phyloP scores from a whole-genome alignment of 1,284 basidiomycete species.

The Ceratobasidium sp. region DNA sequence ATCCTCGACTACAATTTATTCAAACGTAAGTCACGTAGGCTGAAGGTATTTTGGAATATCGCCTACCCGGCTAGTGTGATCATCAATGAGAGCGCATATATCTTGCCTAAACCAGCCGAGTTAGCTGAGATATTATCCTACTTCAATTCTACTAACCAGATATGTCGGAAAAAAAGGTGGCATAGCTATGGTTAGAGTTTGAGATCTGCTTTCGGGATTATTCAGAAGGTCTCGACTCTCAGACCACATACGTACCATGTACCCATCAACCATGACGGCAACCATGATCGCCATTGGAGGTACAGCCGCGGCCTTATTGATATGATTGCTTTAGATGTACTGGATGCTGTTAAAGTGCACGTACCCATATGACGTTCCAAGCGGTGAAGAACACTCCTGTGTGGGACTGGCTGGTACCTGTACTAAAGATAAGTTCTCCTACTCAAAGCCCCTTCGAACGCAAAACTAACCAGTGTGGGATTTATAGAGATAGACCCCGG shows the following conservation, averaged over 20 bases:
- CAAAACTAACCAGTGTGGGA: not conserved
- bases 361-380: slow-evolving; percentile 16
- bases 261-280: not conserved
- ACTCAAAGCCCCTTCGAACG: not conserved
- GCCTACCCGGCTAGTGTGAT: slow-evolving; percentile 8
- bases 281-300: slow-evolving; percentile 2
- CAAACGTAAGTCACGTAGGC: not conserved
- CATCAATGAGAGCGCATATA: slow-evolving; percentile 18
- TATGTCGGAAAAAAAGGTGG: slow-evolving; percentile 3
- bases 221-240: not conserved
- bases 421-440: too few species aligned
- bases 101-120: not conserved
- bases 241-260: not conserved
- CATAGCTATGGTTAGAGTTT: not conserved
- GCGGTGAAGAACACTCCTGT: not conserved
- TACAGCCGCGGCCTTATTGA: not conserved
- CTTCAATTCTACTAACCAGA: not conserved
- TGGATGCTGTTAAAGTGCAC: not conserved
- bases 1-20: slow-evolving; percentile 1
- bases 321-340: not conserved
- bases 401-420: not conserved
- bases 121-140: not conserved
- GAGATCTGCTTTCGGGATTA: not conserved
- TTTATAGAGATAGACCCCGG: not conserved
- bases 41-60: too few species aligned